Base-by-base conservation (phyloP, 1,284 basidiomycete genomes). In the Tetrapyrgos nigripes region DNA sequence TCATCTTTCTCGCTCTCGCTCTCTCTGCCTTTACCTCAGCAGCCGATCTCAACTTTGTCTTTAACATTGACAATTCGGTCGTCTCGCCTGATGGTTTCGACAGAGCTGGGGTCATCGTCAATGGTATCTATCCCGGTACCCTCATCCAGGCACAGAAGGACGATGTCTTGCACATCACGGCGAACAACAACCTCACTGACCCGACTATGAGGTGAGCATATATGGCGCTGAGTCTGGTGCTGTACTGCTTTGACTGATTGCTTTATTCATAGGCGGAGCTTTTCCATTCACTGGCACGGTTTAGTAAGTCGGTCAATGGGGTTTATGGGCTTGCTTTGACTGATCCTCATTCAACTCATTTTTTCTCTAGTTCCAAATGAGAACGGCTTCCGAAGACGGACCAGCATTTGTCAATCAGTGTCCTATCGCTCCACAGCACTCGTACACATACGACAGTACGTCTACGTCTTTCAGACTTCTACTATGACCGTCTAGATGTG, bases 271-370 rank as follows among this genome's bases (percentile, higher is more conserved):
- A 19, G 64, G 10, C 31, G 31, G 3, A 46, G n/a, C 10, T 35
- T n/a, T 27, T 49, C 13, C 19, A 47, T 60, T 55, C 63, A 64
- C 55, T 64, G 63, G 63, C 63, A 64, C 35, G 63, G 63, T 27
- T 49, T 64, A 28, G 64, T 65, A 55, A 71, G 60, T 57, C 63
- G 27, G 71, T 70, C 31, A 59, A 29, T 26, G 51, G 17, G 11
- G 40, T 24, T 44, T n/a, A 4, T n/a, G n/a, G 35, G 3, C 37
- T 28, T n/a, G 23, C 4, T 10, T 37, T 24, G 40, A 53, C 43
- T 5, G 51, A 43, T 31, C 28, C 17, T 5, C n/a, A n/a, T n/a
- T n/a, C n/a, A n/a, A n/a, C n/a, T 50, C 8, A 47, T 6, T 35
- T 14, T 21, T 17, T 46, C 31, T 27, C 6, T 23, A 65, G 64